Evolutionary conservation across 768 basidiomycete genomes (phyloP), one percentile per base, ranked within the genome.

Genomic region (Hysterangium stoloniferum): DNA sequence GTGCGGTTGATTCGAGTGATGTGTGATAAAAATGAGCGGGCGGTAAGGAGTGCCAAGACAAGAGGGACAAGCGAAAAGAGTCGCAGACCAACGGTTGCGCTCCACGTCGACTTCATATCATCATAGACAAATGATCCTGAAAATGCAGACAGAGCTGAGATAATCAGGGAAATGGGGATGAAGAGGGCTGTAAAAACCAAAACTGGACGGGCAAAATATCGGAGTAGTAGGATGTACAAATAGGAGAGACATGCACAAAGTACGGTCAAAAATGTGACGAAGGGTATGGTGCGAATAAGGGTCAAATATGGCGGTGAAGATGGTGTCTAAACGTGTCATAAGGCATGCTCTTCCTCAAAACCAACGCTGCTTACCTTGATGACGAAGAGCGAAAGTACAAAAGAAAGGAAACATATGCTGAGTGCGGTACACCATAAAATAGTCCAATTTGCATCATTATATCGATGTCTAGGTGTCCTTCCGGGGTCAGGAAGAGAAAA

Each of bases 161-260:
- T 71, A 59, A 86, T 74, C 54, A 91, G 69, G 0, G 82, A 81
- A 24, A 76, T 75, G 34, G 89, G 87, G 42, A 87, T 79, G 59
- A 85, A 84, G 24, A 91, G 70, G 15, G 82, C 80, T 0, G 86
- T 89, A 20, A 74, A 75, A 32, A 90, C 66, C 71, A 95, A 81
- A 44, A 90, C 85, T 15, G 92, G 91, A 51, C 82, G 79, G 52
- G 89, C 85, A 58, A 92, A 91, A 53, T 88, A 73, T 52, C 82
- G 79, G 44, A 95, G 68, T 35, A 94, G 73, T 55, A 81, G 74
- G 36, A 90, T 79, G 62, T 89, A 85, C 36, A 71, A 66, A 61
- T 91, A 91, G 6, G 87, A 84, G 38, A 77, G 76, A 19, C 71
- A 64, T 9, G 88, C 86, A 59, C 84, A 85, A 53, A 80, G 61